These are phyloP conservation scores for Linderniella brevidens DNA, from an alignment of 257 asterid genomes.

Conservation along the genomic window DNA sequence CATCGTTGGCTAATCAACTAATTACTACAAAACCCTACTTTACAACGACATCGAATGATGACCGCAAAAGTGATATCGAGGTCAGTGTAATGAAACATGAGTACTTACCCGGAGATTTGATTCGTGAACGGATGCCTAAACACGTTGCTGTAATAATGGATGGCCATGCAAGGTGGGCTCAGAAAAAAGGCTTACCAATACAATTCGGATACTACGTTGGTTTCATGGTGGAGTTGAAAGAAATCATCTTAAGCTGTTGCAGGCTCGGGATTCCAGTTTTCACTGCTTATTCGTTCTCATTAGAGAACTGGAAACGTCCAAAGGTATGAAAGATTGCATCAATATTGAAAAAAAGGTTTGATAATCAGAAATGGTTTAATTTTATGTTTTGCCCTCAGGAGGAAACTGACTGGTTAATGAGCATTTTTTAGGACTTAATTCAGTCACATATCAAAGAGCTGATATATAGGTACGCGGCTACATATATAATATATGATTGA, in stretches of 20 bases:
- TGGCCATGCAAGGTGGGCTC: background rate
- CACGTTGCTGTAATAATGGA: constrained; percentile 1
- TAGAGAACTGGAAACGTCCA: background rate
- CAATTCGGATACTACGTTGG: background rate
- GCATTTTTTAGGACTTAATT: background rate
- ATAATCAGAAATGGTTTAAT: background rate
- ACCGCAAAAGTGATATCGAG: too few species aligned
- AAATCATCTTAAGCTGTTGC: background rate
- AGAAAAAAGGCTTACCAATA: background rate
- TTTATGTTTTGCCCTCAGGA: too few species aligned
- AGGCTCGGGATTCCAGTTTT: background rate
- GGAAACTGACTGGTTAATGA: too few species aligned
- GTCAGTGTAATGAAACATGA: too few species aligned
- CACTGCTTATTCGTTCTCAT: background rate
- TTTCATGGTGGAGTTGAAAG: background rate
- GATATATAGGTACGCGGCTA: background rate
- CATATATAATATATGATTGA: too few species aligned
- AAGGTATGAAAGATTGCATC: background rate
- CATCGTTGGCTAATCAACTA: too few species aligned
- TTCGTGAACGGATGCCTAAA: background rate
- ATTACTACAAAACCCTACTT: too few species aligned
- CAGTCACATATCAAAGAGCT: background rate
- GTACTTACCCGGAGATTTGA: too few species aligned
- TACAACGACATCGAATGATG: too few species aligned
- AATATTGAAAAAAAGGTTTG: too few species aligned